Percentiles rank a stretch among this genome's conserved stretches.
Evolutionary conservation across 2,329 filamentous ascomycete species (phyloP).

Genomic region (Ophiostoma perfectum): DNA sequence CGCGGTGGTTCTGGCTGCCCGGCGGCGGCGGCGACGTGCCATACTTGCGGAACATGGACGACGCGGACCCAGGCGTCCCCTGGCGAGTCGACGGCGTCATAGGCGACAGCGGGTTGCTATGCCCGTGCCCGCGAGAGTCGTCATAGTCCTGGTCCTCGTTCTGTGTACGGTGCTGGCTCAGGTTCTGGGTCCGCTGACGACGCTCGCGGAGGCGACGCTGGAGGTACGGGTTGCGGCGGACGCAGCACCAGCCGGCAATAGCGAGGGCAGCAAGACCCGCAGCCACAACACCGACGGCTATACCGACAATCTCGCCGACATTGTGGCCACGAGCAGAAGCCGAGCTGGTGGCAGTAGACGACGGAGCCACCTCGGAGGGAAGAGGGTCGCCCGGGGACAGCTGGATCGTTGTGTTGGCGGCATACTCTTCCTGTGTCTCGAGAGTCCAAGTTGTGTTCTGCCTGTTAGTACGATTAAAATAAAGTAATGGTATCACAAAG

Average conservation of each 20-base stretch:
- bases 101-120: constrained; percentile 9
- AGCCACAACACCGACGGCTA: constrained; percentile 48
- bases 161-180: not conserved
- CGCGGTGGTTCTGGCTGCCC: not conserved
- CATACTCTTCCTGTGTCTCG: constrained; percentile 43
- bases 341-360: constrained; percentile 16
- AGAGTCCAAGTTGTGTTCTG: constrained; percentile 43
- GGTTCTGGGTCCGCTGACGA: not conserved
- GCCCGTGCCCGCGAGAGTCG: not conserved
- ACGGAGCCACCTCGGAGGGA: constrained; percentile 41
- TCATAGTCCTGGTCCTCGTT: not conserved
- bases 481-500: not conserved
- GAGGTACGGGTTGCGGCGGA: constrained; percentile 10
- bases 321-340: constrained; percentile 2
- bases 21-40: not conserved
- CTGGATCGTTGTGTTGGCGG: constrained; percentile 46
- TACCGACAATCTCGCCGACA: constrained; percentile 49
- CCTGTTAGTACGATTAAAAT: not conserved
- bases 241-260: constrained; percentile 45
- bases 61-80: not conserved
- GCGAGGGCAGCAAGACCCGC: constrained; percentile 41
- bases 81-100: constrained; percentile 10
- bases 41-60: not conserved
- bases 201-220: not conserved
- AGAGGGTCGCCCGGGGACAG: constrained; percentile 52